These are phyloP conservation scores for Epichloe bromicola DNA, from an alignment of 2,329 filamentous ascomycete species.

Conservation along the genomic window DNA sequence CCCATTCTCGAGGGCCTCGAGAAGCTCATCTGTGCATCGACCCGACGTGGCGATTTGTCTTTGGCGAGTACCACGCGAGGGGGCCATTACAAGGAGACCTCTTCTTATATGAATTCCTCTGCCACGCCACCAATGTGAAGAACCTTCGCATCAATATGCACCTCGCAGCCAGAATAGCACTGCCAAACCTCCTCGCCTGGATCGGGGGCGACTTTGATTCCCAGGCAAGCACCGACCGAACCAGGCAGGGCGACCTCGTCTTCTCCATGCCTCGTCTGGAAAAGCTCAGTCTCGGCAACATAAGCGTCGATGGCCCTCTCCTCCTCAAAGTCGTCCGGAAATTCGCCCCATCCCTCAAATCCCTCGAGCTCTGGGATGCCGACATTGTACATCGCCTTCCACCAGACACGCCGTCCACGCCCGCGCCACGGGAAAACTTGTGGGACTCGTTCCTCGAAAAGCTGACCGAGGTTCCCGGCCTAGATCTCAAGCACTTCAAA, in stretches of 20 bases:
- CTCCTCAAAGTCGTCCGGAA: slow-evolving; percentile 26
- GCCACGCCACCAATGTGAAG: slow-evolving; percentile 25
- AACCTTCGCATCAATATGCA: slow-evolving; percentile 30
- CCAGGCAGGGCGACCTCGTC: slow-evolving; percentile 3
- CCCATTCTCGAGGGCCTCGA: slow-evolving; percentile 32
- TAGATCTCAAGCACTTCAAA: slow-evolving; percentile 22
- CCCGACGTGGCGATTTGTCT: slow-evolving; percentile 9
- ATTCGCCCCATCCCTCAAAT: slow-evolving; percentile 29
- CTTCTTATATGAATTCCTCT: slow-evolving; percentile 16
- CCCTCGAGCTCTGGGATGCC: slow-evolving; percentile 27
- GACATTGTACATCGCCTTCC: no score
- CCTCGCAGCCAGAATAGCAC: no score
- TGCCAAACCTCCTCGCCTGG: no score
- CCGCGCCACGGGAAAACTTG: slow-evolving; percentile 13
- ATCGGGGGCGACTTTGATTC: slow-evolving; percentile 1
- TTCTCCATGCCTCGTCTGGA: slow-evolving; percentile 23
- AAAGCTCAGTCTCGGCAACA: slow-evolving; percentile 31
- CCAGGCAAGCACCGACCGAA: not conserved
- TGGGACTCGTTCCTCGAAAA: slow-evolving; percentile 27
- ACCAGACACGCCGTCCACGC: not conserved
- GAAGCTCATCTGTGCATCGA: slow-evolving; percentile 25
- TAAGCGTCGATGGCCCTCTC: slow-evolving; percentile 14
- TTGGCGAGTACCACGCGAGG: no score
- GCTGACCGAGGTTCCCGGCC: slow-evolving; percentile 17
- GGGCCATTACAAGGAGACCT: no score